Base-by-base conservation (phyloP, 495 filamentous ascomycete genomes). In the Niebla homalea region DNA sequence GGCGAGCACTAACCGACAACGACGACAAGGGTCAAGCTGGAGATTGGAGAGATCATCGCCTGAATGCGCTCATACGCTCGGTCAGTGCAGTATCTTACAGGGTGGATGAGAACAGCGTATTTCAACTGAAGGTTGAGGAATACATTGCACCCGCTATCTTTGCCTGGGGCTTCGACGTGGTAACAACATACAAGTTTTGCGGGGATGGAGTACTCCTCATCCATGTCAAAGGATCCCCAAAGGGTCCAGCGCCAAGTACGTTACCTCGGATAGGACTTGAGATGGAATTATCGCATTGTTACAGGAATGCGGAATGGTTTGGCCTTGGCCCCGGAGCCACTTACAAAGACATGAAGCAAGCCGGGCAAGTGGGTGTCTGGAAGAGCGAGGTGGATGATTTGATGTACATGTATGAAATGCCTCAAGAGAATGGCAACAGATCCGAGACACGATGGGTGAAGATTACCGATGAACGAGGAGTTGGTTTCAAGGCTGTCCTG, bases 351-450 rank as follows among this genome's bases (percentile, higher is more conserved):
- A 81, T 76, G 62, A 75, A 75, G 51, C 59, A 67, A 0, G 71
- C 78, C 5, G 75, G 78, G 48, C 70, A 66, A 23, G 39, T 75
- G 1, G 78, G 77, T 5, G 55, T 72, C 10, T 81, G 73, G 63
- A 53, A 58, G 5, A 64, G 61, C 3, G 50, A 42, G 7, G 62
- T 76, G 3, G 63, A 63, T 11, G 63, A 73, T 4, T 67, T 83
- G 38, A 71, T 72, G 48, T 73, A 72, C 1, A 61, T 67, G 3
- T 83, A 81, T 56, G 80, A 84, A 37, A 72, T 74, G 26, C 80
- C 79, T 0, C 80, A 83, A 50, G 80, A 84, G 51, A 73, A 67
- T 43, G 73, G 76, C 32, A 83, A 83, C 50, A 63, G 77, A n/a
- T 76, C 72, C 38, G 77, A 75, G 18, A 76, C 73, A 4, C 57